Conservation (phyloP, 176 grass and related monocot species). For the Lolium multiflorum region DNA sequence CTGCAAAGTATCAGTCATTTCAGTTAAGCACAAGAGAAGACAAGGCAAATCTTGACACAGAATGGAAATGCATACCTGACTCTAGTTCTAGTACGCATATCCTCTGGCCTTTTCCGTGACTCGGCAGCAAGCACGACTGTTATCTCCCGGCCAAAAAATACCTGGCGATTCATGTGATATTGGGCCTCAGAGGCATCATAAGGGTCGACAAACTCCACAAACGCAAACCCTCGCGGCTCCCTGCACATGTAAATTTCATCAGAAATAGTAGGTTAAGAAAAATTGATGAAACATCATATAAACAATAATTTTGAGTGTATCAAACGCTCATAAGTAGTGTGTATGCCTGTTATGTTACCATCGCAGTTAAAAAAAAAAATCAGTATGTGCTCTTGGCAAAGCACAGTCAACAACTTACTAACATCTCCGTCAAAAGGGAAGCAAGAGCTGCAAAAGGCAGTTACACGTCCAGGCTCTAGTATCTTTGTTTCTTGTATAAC, state of each 20-base stretch:
- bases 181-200: constrained; percentile 93
- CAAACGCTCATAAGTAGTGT: constrained; percentile 37
- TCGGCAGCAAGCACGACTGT: constrained; percentile 96
- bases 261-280: constrained; percentile 5
- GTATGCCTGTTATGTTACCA: constrained; percentile 46
- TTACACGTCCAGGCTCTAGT: constrained; percentile 66
- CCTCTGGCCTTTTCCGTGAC: constrained; percentile 88
- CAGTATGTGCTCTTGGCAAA: constrained; percentile 50
- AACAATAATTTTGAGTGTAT: constrained; percentile 21
- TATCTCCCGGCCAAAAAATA: constrained; percentile 88
- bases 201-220: constrained; percentile 92
- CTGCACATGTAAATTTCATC: constrained; percentile 50
- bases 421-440: constrained; percentile 64
- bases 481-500: constrained; percentile 65
- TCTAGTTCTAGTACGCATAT: constrained; percentile 79
- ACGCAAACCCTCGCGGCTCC: constrained; percentile 90
- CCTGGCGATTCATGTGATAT: constrained; percentile 97
- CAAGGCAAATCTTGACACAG: constrained; percentile 15
- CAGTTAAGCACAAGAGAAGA: constrained; percentile 29
- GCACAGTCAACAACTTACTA: constrained; percentile 72
- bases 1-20: constrained; percentile 55
- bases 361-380: constrained; percentile 58
- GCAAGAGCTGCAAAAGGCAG: constrained; percentile 63
- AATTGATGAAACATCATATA: constrained; percentile 33
- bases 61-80: constrained; percentile 52